These are phyloP conservation scores for Serendipita sp. DNA, from an alignment of 768 basidiomycete genomes.

Conservation along the genomic window DNA sequence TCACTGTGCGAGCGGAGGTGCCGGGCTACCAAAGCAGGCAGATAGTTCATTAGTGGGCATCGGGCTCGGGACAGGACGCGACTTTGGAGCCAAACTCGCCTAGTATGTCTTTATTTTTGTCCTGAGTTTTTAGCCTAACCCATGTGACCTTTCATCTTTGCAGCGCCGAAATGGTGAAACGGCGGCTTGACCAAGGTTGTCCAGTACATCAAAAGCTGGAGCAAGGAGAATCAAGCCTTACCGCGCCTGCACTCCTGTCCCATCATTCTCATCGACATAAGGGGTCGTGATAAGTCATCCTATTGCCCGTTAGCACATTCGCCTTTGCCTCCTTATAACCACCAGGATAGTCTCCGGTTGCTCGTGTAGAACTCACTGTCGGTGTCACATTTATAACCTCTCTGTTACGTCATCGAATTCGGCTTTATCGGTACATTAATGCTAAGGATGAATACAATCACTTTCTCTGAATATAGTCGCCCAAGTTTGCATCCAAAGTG, in stretches of 20 bases:
- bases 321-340: no score
- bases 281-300: no score
- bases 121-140: not conserved
- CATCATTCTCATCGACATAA: not conserved
- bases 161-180: constrained; percentile 56
- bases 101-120: constrained; percentile 36
- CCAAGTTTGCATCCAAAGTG: no score
- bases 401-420: no score
- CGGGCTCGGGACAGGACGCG: constrained; percentile 19
- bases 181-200: constrained; percentile 49
- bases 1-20: constrained; percentile 50
- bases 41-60: constrained; percentile 37
- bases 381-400: no score
- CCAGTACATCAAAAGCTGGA: constrained; percentile 55
- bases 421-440: no score
- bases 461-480: no score
- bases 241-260: not conserved
- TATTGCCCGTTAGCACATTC: no score
- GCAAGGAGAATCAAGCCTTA: constrained; percentile 26
- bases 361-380: no score
- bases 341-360: no score
- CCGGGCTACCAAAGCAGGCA: constrained; percentile 42
- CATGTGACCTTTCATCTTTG: constrained; percentile 1
- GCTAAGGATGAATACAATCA: no score
- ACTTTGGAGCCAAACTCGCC: constrained; percentile 50